Evolutionary conservation across 306 rosid species (phyloP), one percentile per base, ranked within the genome.

Genomic region (Dalbergia cultrata): DNA sequence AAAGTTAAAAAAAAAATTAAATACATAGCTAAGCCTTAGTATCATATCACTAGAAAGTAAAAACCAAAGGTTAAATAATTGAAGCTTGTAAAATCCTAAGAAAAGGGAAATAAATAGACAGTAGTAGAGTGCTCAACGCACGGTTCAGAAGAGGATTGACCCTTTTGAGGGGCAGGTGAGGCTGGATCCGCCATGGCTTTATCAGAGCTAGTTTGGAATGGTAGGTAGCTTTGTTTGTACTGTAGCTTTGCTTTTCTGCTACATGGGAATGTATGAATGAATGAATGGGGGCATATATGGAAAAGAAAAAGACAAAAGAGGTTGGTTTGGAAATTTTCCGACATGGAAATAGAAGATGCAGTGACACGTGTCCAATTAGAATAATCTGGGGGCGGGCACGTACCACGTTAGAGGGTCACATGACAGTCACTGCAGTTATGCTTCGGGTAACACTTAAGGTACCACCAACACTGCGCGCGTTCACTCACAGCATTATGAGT

Each of bases 161-260:
- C 37, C 64, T 80, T 74, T 11, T 61, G 49, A 74, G 57, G 60
- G 16, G 13, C 53, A 8, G 77, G 13, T 49, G 81, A 79, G 50
- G 73, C 12, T 60, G 78, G 19, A 18, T 74, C 74, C 50, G 79
- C 79, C 87, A 84, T 84, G 78, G 69, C 17, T 66, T 47, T 17
- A 1, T 8, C 41, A 4, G 18, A 57, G 78, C 43, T 59, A 44
- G 16, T 3, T 47, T 43, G 11, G 47, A 43, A 13, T 53, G 58
- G 18, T 16, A 9, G 50, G 13, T 44, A 44, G 12, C 50, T 44
- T 9, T 10, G 13, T 0, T 44, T 0, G 50, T 44, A 44, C 0
- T 2, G 56, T 4, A 50, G 56, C 56, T 50, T 50, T 13, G 31
- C 31, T 26, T 26, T 26, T 26, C 31, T 26, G 7, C 21, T 53